Conservation (phyloP, 192 early-diverging fungal genomes). For the Coemansia sp. region DNA sequence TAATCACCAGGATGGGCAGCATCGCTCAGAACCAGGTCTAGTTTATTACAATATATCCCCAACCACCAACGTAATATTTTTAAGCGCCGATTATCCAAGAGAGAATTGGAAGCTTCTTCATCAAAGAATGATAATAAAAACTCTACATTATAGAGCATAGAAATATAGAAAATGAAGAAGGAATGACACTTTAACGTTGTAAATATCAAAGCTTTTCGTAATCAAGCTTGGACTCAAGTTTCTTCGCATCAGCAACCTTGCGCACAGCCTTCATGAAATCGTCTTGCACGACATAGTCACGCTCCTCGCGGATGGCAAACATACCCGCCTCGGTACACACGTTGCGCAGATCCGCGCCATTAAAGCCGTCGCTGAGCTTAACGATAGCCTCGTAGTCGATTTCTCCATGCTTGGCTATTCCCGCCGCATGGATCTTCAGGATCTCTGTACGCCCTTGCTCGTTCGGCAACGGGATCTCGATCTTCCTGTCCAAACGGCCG, state of each 20-base stretch:
- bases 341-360: conserved; percentile 98
- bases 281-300: conserved; percentile 97
- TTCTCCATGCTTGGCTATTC: conserved; percentile 95
- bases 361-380: conserved; percentile 97
- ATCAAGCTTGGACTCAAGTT: conserved; percentile 87
- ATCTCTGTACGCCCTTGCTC: conserved; percentile 97
- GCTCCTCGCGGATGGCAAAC: conserved; percentile 99
- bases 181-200: background rate
- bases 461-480: conserved; percentile 99
- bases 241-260: conserved; percentile 97
- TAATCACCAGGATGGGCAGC: conserved; percentile 37
- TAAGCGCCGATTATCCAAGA: no score
- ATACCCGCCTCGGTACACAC: conserved; percentile 99
- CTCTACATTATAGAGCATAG: background rate
- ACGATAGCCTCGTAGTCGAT: conserved; percentile 99
- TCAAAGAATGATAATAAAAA: no score
- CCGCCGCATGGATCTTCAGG: conserved; percentile 92
- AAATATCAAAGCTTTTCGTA: conserved; percentile 75
- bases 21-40: conserved; percentile 51
- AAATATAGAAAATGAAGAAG: background rate
- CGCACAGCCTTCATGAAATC: conserved; percentile 99
- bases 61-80: no score
- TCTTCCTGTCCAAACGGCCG: conserved; percentile 96
- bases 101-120: no score
- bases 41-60: no score